phyloP scores from a whole-genome alignment of 495 filamentous ascomycete species.

The Penicillium angulare region DNA sequence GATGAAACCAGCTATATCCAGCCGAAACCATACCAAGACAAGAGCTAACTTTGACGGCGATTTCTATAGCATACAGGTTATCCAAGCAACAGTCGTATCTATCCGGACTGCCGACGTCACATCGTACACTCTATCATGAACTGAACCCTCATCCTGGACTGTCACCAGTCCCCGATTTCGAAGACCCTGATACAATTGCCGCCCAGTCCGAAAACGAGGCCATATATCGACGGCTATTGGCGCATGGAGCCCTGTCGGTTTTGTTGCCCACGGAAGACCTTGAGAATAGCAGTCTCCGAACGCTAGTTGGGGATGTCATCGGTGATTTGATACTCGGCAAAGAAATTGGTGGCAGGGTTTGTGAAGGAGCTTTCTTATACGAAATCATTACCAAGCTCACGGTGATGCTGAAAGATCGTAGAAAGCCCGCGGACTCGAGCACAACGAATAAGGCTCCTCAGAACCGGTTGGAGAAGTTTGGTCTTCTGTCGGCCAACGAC shows the following conservation, averaged over 20 bases:
- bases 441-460: constrained; percentile 18
- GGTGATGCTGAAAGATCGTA: constrained; percentile 33
- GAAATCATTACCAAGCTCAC: constrained; percentile 68
- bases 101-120: constrained; percentile 36
- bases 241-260: constrained; percentile 72
- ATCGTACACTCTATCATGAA: constrained; percentile 73
- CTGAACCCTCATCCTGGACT: constrained; percentile 77
- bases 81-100: constrained; percentile 51
- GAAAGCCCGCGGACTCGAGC: constrained; percentile 18
- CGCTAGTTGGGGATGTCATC: constrained; percentile 79
- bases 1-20: too few species aligned
- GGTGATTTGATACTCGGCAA: constrained; percentile 83
- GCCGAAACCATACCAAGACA: constrained; percentile 2
- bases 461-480: constrained; percentile 47
- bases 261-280: constrained; percentile 91
- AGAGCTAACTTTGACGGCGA: constrained; percentile 8
- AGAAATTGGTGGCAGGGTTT: constrained; percentile 69
- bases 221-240: constrained; percentile 77
- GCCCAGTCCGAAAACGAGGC: constrained; percentile 74
- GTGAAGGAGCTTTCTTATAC: constrained; percentile 84
- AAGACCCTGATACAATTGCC: constrained; percentile 46
- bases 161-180: constrained; percentile 66
- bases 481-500: constrained; percentile 40
- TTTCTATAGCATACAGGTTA: constrained; percentile 49
- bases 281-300: constrained; percentile 77